Percentiles rank a stretch among this genome's conserved stretches.
phyloP scores from a whole-genome alignment of 2,329 filamentous ascomycete species.

The Fusarium sp. region DNA sequence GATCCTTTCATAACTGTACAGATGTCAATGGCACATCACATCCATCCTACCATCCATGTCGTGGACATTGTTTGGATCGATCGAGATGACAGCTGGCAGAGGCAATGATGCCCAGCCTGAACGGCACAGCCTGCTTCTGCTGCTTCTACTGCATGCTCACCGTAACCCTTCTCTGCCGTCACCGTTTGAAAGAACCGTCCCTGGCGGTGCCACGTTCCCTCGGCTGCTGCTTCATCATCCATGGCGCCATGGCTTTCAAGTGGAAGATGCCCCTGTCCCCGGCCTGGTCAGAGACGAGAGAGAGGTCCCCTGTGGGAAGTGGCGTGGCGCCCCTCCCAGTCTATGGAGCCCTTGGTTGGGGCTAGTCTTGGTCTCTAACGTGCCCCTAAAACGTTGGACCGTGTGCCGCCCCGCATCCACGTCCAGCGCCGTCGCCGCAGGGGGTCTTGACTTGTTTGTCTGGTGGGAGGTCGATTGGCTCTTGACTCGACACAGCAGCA shows the following conservation, averaged over 20 bases:
- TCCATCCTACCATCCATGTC: not conserved
- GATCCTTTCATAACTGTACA: not conserved
- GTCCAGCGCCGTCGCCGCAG: conserved; percentile 15
- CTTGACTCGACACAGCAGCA: not conserved
- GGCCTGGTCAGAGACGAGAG: not conserved
- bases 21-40: not conserved
- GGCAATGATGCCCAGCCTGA: not conserved
- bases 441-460: conserved; percentile 2
- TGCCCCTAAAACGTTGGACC: conserved; percentile 32
- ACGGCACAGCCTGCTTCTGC: not conserved
- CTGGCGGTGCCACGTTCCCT: conserved; percentile 42
- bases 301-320: not conserved
- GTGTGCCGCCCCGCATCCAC: not conserved
- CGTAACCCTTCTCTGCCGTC: not conserved
- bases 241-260: conserved; percentile 37
- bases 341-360: not conserved
- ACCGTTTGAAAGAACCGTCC: conserved; percentile 12
- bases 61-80: not conserved
- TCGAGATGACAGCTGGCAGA: not conserved
- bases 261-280: conserved; percentile 22
- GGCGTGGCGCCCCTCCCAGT: conserved; percentile 2
- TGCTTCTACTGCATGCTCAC: not conserved
- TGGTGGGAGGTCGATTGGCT: conserved; percentile 1
- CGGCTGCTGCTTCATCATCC: conserved; percentile 11
- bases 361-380: conserved; percentile 8